These are phyloP conservation scores for Globisporangium parvum DNA, from an alignment of 352 stramenopile species.

Conservation along the genomic window DNA sequence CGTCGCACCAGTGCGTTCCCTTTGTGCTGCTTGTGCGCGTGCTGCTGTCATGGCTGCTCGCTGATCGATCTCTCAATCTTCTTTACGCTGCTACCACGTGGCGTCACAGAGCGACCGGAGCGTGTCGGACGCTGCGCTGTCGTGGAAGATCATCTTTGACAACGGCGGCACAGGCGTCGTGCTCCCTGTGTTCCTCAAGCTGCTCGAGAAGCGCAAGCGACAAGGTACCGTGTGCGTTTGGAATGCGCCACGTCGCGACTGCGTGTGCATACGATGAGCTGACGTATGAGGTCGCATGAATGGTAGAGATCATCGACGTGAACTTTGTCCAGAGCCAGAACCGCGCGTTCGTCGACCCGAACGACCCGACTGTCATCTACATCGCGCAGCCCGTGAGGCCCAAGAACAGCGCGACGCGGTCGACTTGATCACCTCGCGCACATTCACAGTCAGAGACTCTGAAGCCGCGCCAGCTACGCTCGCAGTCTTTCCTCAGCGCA, in stretches of 20 bases:
- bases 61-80: not conserved
- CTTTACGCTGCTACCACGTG: too few species aligned
- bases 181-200: conserved; percentile 72
- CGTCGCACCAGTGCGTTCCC: conserved; percentile 36
- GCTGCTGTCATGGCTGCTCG: not conserved
- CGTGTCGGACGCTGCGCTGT: conserved; percentile 21
- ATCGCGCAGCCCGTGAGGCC: conserved; percentile 61
- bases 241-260: not conserved
- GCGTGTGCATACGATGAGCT: not conserved
- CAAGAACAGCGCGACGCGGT: conserved; percentile 8
- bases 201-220: conserved; percentile 78
- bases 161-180: conserved; percentile 81
- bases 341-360: conserved; percentile 81
- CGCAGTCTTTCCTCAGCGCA: too few species aligned
- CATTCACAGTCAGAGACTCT: not conserved
- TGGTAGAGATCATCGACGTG: conserved; percentile 54
- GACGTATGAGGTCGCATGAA: not conserved
- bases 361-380: conserved; percentile 84
- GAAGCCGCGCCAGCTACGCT: not conserved
- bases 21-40: not conserved
- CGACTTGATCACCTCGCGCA: not conserved
- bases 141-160: conserved; percentile 82
- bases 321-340: conserved; percentile 76
- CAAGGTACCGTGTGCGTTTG: conserved; percentile 24
- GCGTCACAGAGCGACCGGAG: conserved; percentile 1